Evolutionary conservation across 352 stramenopile genomes (phyloP), one percentile per base, ranked within the genome.

Genomic region (Globisporangium alternatum): DNA sequence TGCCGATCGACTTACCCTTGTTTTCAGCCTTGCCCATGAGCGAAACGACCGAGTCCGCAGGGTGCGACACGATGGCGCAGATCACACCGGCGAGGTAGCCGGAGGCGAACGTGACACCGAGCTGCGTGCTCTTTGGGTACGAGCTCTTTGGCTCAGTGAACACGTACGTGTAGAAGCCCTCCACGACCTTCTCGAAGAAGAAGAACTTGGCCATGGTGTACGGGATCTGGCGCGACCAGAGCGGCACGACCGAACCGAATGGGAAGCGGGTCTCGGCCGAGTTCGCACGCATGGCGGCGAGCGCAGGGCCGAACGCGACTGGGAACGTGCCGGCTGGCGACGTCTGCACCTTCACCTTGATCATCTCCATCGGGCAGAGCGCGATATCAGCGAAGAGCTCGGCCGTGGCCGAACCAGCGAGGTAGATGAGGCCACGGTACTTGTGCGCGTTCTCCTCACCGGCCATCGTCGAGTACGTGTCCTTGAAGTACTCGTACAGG

Each of bases 131-230:
- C 74, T 98, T 97, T 54, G 84, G 76, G 90, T 98, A 98, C 65
- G 81, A 78, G 65, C 87, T 86, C 75, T 96, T 96, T 56, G 91
- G 91, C 73, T 93, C 87, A 53, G 91, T 97, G 76, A 96, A 96
- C 67, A 93, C 83, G 74, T 95, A 60, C 66, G 84, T 92, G 81
- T 95, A 95, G 71, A 95, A 95, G 28, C 70, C 80, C 71, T 93
- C 86, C 13, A 95, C 86, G 62, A 91, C 83, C 76, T 95, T 95
- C 68, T 95, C 86, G 65, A 98, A 98, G 74, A 99, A 98, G 66
- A 98, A 98, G 75, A 99, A 99, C 85, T 99, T 99, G 60, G 97
- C 95, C 96, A 99, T 99, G 60, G 98, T 99, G 95, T 99, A 99
- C 65, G 98, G 98, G 74, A 98, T 97, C 79, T 97, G 94, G 48